A percentile compares a stretch with the other conserved stretches of the same genome.
Evolutionary conservation across 805 yeast species (phyloP).

Genomic region (Wickerhamomyces subpelliculosus): DNA sequence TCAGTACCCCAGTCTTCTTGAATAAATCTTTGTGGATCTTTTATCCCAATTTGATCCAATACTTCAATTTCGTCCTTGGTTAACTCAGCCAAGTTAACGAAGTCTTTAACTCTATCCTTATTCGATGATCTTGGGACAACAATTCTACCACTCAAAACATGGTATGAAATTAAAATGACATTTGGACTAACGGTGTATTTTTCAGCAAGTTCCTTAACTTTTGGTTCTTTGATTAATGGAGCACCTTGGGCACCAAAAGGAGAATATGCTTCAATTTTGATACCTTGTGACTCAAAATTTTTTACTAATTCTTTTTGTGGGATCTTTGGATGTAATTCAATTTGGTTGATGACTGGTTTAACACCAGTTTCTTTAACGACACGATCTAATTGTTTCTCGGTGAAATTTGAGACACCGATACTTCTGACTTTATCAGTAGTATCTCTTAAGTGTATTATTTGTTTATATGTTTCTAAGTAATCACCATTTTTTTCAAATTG

Average conservation of each 20-base stretch:
- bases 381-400: constrained; percentile 28
- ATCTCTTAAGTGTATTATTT: constrained; percentile 42
- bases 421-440: constrained; percentile 38
- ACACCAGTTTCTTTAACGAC: constrained; percentile 32
- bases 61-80: constrained; percentile 34
- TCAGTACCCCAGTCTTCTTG: constrained; percentile 19
- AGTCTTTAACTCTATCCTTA: constrained; percentile 46
- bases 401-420: constrained; percentile 50
- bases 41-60: constrained; percentile 26
- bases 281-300: constrained; percentile 45
- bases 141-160: constrained; percentile 52
- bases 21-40: constrained; percentile 25
- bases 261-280: constrained; percentile 49
- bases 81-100: constrained; percentile 31
- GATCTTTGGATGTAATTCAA: constrained; percentile 66
- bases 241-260: constrained; percentile 65
- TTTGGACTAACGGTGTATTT: constrained; percentile 47
- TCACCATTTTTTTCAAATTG: constrained; percentile 28
- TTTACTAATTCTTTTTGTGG: constrained; percentile 54
- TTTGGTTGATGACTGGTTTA: constrained; percentile 47
- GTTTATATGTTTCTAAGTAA: constrained; percentile 43
- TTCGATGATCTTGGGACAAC: constrained; percentile 69
- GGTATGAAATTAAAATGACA: constrained; percentile 57
- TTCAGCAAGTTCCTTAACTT: constrained; percentile 45
- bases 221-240: constrained; percentile 48